Evolutionary conservation across 2,329 filamentous ascomycete species (phyloP).

Genomic region (Aspergillus ruber): DNA sequence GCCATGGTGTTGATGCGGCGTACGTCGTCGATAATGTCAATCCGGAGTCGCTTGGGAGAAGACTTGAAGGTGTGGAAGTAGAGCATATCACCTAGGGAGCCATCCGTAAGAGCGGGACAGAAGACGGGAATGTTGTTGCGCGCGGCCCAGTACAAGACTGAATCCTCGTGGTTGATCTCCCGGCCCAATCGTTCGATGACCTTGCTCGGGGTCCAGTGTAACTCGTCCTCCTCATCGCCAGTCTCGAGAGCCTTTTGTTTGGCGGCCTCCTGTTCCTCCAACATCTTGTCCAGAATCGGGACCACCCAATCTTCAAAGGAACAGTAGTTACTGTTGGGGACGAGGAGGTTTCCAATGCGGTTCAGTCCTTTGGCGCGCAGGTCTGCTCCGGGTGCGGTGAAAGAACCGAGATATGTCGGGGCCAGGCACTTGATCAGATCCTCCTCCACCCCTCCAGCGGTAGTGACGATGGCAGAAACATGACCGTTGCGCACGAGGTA

Average conservation of each 20-base stretch:
- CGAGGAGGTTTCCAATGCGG: conserved; percentile 89
- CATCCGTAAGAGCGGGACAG: conserved; percentile 91
- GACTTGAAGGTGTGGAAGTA: conserved; percentile 97
- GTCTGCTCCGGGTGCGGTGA: conserved; percentile 67
- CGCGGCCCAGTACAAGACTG: conserved; percentile 95
- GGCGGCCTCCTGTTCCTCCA: conserved; percentile 83
- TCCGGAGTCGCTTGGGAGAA: conserved; percentile 70
- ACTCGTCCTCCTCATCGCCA: conserved; percentile 52
- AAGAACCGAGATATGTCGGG: conserved; percentile 85
- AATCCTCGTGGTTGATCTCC: conserved; percentile 88
- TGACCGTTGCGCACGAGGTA: conserved; percentile 91
- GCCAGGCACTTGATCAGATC: conserved; percentile 98
- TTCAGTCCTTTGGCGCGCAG: conserved; percentile 84
- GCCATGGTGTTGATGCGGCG: conserved; percentile 87
- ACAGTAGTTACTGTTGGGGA: conserved; percentile 96
- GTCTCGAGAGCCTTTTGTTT: conserved; percentile 48
- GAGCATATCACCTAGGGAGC: conserved; percentile 93
- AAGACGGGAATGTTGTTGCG: conserved; percentile 97
- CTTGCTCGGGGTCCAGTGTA: conserved; percentile 90
- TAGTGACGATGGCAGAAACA: conserved; percentile 88
- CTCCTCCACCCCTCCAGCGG: conserved; percentile 91
- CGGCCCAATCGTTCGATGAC: conserved; percentile 83
- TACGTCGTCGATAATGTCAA: conserved; percentile 93
- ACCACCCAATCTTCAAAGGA: conserved; percentile 97
- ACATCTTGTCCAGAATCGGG: conserved; percentile 88